phyloP scores from a whole-genome alignment of 1,139 yeast species.

The Nakaseomyces bracarensis region DNA sequence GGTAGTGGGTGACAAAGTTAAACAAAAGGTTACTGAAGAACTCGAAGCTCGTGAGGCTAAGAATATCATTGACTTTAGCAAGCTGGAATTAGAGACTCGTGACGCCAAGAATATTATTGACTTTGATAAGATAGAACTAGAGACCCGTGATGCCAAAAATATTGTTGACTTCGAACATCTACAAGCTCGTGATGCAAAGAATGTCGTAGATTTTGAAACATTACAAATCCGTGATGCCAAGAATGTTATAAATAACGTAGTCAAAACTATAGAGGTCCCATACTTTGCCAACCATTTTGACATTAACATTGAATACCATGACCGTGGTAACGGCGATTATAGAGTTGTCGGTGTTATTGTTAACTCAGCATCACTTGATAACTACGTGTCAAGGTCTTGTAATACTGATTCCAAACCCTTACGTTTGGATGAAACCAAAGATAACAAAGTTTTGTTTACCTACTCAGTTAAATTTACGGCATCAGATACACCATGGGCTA shows the following conservation, averaged over 20 bases:
- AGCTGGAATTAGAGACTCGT: constrained; percentile 16
- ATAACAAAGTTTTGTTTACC: constrained; percentile 45
- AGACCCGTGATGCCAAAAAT: constrained; percentile 1
- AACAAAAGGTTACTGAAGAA: constrained; percentile 5
- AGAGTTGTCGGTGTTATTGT: constrained; percentile 91
- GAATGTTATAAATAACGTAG: constrained; percentile 12
- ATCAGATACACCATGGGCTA: constrained; percentile 85
- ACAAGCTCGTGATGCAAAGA: background rate
- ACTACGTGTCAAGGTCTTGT: constrained; percentile 40
- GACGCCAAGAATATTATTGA: constrained; percentile 10
- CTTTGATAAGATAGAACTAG: background rate
- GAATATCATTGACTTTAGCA: background rate
- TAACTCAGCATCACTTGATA: constrained; percentile 45
- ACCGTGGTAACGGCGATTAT: constrained; percentile 54
- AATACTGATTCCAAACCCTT: constrained; percentile 37
- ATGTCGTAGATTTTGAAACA: background rate
- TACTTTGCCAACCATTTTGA: constrained; percentile 75
- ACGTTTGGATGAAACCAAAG: constrained; percentile 34
- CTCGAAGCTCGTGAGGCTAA: background rate
- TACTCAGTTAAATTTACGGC: constrained; percentile 59
- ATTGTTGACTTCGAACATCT: background rate
- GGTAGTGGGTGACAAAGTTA: constrained; percentile 11
- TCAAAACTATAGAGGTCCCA: constrained; percentile 31
- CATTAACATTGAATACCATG: constrained; percentile 72
- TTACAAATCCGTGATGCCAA: constrained; percentile 10